Conservation (phyloP, 2,329 filamentous ascomycete species). For the Dactylellina drechsleri region DNA sequence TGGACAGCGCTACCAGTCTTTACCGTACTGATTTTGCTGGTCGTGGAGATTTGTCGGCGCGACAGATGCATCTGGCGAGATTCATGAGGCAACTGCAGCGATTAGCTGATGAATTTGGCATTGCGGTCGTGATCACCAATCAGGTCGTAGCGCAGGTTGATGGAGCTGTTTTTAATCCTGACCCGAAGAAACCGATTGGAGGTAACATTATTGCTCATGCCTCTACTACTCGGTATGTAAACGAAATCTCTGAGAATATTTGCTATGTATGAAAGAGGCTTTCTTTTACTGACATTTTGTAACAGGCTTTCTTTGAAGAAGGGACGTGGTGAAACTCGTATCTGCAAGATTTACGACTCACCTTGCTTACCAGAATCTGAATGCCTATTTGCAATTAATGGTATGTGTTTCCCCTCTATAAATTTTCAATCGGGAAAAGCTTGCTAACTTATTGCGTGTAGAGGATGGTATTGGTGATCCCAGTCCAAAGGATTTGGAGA, state of each 20-base stretch:
- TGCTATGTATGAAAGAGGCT: background rate
- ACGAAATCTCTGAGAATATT: background rate
- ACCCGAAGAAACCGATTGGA: slow-evolving; percentile 98
- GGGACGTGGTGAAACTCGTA: slow-evolving; percentile 90
- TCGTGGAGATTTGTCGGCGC: slow-evolving; percentile 93
- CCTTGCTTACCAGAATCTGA: slow-evolving; percentile 96
- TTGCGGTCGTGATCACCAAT: slow-evolving; percentile 98
- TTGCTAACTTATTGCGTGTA: slow-evolving; percentile 33
- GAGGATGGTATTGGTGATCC: slow-evolving; percentile 98
- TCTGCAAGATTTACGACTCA: slow-evolving; percentile 99
- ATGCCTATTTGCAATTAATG: slow-evolving; percentile 91
- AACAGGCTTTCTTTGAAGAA: slow-evolving; percentile 87
- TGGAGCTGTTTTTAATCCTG: slow-evolving; percentile 98
- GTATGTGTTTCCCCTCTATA: slow-evolving; percentile 46
- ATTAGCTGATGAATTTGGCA: slow-evolving; percentile 85
- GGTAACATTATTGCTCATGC: slow-evolving; percentile 99
- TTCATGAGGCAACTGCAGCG: slow-evolving; percentile 87
- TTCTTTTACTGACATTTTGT: background rate
- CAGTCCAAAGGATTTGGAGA: slow-evolving; percentile 92
- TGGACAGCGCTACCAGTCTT: slow-evolving; percentile 93
- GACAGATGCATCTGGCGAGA: slow-evolving; percentile 87
- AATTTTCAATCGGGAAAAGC: slow-evolving; percentile 3
- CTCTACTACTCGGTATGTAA: slow-evolving; percentile 75
- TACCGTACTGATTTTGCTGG: slow-evolving; percentile 97
- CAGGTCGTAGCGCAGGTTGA: slow-evolving; percentile 99